Base-by-base conservation (phyloP, 768 basidiomycete species). In the Brasilioporus rufonigricans region DNA sequence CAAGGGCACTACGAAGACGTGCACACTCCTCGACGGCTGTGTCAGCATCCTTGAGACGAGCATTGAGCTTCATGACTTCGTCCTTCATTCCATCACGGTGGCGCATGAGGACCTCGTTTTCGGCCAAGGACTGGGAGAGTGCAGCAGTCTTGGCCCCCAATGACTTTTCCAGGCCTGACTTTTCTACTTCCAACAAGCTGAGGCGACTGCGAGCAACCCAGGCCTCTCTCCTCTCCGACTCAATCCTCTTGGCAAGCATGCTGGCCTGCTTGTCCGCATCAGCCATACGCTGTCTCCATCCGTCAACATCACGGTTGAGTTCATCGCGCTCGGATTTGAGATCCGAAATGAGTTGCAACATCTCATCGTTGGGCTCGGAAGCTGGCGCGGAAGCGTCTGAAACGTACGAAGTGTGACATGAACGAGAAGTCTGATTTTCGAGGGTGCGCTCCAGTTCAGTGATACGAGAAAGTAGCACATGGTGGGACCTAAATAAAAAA, bases 261-360 rank as follows among this genome's bases (percentile, higher is more conserved):
- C 77, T 74, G 23, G 84, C 71, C 60, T 86, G 85, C 52, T 82
- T 85, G 62, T 96, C 91, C 62, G 91, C 77, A 64, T 89, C 87
- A 14, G 76, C 76, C 44, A 93, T 89, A 23, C 94, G 80, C 32
- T 72, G 78, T 57, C 89, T 80, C 92, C 93, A 96, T 0, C 88
- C 89, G 60, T 93, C 88, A 0, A 93, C 85, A 69, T 98, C 94
- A 48, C 85, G 83, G 68, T 87, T 87, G 48, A 98, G 76, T 55
- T 93, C 88, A 63, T 98, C 95, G 29, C 95, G 78, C 71, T 98
- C 94, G 13, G 86, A 80, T 68, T 93, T 93, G 62, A 92, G 78
- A 65, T 91, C 90, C 4, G 85, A 77, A 50, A 93, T 76, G 35
- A 89, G 77, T 60, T 79, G 78, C 38, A 91, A 72, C 82, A 93